Base-by-base conservation (phyloP, 2,329 filamentous ascomycete species). In the Cladosporium sp. region DNA sequence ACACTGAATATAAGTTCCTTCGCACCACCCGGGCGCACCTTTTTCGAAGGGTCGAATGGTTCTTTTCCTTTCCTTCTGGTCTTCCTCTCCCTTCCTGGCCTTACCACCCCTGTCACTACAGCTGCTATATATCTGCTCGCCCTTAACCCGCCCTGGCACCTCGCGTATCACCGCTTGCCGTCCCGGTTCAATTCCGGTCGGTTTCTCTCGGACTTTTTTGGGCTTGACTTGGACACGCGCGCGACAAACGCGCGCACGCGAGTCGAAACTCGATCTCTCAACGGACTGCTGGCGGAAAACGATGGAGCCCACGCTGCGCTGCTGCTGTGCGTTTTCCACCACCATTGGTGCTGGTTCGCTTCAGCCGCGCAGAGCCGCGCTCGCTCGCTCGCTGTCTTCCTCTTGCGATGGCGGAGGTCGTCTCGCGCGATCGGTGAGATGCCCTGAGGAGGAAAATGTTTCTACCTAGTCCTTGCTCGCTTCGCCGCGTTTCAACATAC, bases 1-100 rank as follows among this genome's bases (percentile, higher is more conserved):
- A 15, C 29, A 41, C 37, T 36, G 45, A 48, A 37, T 48, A 48
- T 48, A 48, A 48, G 37, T 48, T n/a, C 32, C 15, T 7, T n/a
- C 32, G 12, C 32, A 8, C n/a, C 32, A n/a, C 32, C 32, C 13
- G n/a, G 12, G 32, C 5, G 7, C 13, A n/a, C 32, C 5, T 36
- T n/a, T 17, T 34, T n/a, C 32, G 32, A 36, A n/a, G 32, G 15
- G 15, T n/a, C 32, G 11, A 4, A n/a, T 36, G 32, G 32, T 20
- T 27, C 43, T 45, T 27, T 45, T n/a, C 13, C 19, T 19, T 19
- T 12, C 43, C 7, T 20, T n/a, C n/a, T 36, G 12, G 7, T n/a
- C n/a, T n/a, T 7, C 32, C 32, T 7, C 4, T 34, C 30, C n/a
- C 32, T 17, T 36, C 13, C 13, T 15, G 32, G 32, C 12, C 32